Percentiles rank a stretch among this genome's conserved stretches.
Conservation (phyloP, 176 grass and related monocot species). For the Urochloa ruziziensis region DNA sequence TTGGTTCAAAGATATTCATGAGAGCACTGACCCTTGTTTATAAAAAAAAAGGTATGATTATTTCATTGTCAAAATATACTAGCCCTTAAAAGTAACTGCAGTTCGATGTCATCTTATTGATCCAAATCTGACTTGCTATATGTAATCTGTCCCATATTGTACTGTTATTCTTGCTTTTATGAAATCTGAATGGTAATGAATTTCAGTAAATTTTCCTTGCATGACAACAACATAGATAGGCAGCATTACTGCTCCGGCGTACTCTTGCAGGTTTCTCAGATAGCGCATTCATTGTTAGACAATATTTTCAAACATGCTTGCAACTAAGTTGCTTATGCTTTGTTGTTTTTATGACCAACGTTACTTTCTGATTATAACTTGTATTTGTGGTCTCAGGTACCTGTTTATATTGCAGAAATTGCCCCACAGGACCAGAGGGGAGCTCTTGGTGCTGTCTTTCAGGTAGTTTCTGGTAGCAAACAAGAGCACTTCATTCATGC, state of each 20-base stretch:
- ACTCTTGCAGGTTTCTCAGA: background rate
- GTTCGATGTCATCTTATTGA: background rate
- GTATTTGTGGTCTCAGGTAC: slow-evolving; percentile 57
- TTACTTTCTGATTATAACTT: background rate
- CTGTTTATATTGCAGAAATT: slow-evolving; percentile 98
- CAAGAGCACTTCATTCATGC: background rate
- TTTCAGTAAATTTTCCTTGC: background rate
- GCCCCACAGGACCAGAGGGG: slow-evolving; percentile 91
- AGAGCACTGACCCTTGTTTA: background rate
- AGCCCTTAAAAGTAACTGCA: background rate
- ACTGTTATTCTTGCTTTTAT: background rate
- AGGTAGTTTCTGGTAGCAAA: slow-evolving; percentile 44
- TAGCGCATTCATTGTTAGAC: background rate
- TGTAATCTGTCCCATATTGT: background rate
- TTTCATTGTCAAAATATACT: background rate
- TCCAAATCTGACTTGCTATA: background rate
- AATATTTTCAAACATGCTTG: background rate
- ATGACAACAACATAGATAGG: slow-evolving; percentile 5
- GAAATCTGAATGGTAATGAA: background rate
- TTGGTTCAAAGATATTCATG: slow-evolving; percentile 3
- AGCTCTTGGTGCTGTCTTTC: slow-evolving; percentile 80
- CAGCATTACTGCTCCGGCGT: background rate
- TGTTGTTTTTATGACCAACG: background rate
- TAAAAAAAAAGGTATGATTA: background rate
- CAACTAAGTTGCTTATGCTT: background rate